Conservation (phyloP, 2,329 filamentous ascomycete genomes). For the Colletotrichum lini region DNA sequence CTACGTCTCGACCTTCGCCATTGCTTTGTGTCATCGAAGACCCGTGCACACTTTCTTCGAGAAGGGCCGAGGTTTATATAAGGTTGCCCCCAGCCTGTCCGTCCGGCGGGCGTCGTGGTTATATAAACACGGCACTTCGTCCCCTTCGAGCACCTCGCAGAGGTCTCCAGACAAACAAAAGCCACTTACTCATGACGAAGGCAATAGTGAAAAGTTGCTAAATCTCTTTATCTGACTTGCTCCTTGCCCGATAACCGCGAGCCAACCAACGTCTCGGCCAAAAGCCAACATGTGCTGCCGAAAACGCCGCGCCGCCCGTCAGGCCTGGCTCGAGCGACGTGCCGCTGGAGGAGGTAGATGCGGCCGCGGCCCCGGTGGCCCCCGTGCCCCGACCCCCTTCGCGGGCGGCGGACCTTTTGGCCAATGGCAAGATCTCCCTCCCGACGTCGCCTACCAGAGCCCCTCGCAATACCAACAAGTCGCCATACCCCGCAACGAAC, state of each 20-base stretch:
- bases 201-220: neutral
- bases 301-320: conserved; percentile 35
- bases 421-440: conserved; percentile 22
- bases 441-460: neutral
- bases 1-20: conserved; percentile 16
- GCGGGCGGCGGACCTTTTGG: conserved; percentile 22
- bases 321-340: conserved; percentile 37
- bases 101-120: neutral
- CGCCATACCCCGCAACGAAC: neutral
- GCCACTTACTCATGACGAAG: neutral
- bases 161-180: too few species aligned
- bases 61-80: conserved; percentile 4
- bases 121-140: neutral
- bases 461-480: neutral
- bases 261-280: neutral
- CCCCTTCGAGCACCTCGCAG: neutral
- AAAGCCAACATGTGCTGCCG: conserved; percentile 17
- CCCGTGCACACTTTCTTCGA: conserved; percentile 1
- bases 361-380: conserved; percentile 13
- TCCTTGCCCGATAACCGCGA: too few species aligned
- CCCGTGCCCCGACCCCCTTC: conserved; percentile 17
- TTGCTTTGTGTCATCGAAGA: neutral
- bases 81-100: neutral
- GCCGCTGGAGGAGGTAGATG: conserved; percentile 18
- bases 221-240: neutral